Conservation (phyloP, 257 asterid species). For the Galeopsis tetrahit region DNA sequence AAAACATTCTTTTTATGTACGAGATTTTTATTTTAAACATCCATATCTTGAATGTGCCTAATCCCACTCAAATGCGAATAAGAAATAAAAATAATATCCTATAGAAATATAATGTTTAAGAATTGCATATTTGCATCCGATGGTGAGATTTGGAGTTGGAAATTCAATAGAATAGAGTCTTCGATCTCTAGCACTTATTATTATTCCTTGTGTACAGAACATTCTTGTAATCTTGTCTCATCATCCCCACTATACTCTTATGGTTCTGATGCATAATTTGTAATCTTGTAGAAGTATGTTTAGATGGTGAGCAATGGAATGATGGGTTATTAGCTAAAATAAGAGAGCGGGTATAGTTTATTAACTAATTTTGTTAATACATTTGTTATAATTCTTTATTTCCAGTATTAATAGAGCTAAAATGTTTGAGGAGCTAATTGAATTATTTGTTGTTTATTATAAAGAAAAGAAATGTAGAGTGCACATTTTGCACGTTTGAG, state of each 20-base stretch:
- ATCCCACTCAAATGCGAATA: background rate
- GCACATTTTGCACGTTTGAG: conserved; percentile 3
- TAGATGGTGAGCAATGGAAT: conserved; percentile 98
- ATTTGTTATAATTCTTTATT: conserved; percentile 22
- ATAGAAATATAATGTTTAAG: background rate
- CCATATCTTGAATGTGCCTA: background rate
- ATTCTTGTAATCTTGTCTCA: background rate
- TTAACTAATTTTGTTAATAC: conserved; percentile 1
- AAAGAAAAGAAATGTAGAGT: background rate
- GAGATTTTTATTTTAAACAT: background rate
- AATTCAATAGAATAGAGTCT: conserved; percentile 11
- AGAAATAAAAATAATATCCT: background rate
- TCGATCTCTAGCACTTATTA: background rate
- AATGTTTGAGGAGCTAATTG: background rate
- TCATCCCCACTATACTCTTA: conserved; percentile 7
- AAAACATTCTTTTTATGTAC: background rate
- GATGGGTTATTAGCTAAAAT: conserved; percentile 93
- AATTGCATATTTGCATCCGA: conserved; percentile 19
- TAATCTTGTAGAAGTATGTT: conserved; percentile 66
- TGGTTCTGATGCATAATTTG: conserved; percentile 32
- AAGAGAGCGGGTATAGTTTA: conserved; percentile 82
- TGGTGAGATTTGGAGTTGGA: background rate
- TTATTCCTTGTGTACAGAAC: conserved; percentile 14
- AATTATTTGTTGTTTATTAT: background rate
- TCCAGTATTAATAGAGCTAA: conserved; percentile 16